Percentiles rank a stretch among this genome's conserved stretches.
Evolutionary conservation across 2,329 filamentous ascomycete genomes (phyloP).

Genomic region (Aureobasidium sp.): DNA sequence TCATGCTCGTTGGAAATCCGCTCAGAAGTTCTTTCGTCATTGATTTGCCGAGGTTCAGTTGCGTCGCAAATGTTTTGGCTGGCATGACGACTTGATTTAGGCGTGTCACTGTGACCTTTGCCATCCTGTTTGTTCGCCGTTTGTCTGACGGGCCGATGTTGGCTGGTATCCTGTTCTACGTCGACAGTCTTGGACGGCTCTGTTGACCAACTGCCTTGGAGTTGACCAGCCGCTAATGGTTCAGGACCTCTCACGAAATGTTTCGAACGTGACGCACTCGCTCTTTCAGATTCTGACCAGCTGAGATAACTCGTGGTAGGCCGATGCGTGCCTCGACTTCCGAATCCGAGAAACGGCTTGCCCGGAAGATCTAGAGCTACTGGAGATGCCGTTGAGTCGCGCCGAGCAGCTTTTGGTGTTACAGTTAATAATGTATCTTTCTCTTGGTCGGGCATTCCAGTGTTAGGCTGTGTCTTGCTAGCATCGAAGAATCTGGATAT

Average conservation of each 20-base stretch:
- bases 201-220: neutral
- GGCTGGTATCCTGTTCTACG: neutral
- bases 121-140: neutral
- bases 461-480: constrained; percentile 24
- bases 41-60: neutral
- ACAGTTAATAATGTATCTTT: neutral
- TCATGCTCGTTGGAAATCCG: too few species aligned
- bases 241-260: neutral
- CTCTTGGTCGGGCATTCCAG: constrained; percentile 5
- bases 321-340: constrained; percentile 28
- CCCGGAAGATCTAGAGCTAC: constrained; percentile 29
- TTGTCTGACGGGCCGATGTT: neutral
- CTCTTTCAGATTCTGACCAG: constrained; percentile 1
- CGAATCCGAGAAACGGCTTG: constrained; percentile 34
- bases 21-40: too few species aligned
- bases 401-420: neutral
- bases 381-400: neutral
- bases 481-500: constrained; percentile 41
- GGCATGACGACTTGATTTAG: neutral
- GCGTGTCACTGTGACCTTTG: neutral
- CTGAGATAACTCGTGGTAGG: constrained; percentile 23
- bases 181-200: neutral
- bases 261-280: neutral
- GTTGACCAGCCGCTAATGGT: neutral
- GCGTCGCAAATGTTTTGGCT: neutral